Base-by-base conservation (phyloP, 2,329 filamentous ascomycete genomes). In the Achaetomium macrosporum region DNA sequence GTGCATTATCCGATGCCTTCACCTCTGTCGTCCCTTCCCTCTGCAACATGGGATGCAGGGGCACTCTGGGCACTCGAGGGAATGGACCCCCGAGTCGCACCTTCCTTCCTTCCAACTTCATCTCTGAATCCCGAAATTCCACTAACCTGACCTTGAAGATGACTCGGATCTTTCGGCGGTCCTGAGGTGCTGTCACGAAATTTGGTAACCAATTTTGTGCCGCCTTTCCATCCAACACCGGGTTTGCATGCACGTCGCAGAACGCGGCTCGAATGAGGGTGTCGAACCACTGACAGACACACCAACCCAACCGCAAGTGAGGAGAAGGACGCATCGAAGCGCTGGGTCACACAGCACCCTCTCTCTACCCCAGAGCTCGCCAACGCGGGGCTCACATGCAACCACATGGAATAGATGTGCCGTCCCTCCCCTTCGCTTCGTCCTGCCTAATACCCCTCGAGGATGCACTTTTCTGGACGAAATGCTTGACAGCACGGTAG, bases 1-100 rank as follows among this genome's bases (percentile, higher is more conserved):
- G 61, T 63, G 61, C 61, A 57, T 53, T 58, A 63, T 61, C 61
- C 61, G 61, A 63, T 50, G 51, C 45, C 37, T 25, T 25, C 25
- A 7, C 4, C 25, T 4, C 25, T 30, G n/a, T 41, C 19, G 43
- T 29, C 30, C 41, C 36, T 40, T 39, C 35, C n/a, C 47, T 50
- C 44, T 47, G 33, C 33, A 12, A 25, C 7, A 25, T 25, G 7
- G 4, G 4, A 7, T 25, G 25, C 7, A 25, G 25, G 25, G 25
- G 25, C 25, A 4, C 25, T 25, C 25, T 25, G 7, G 25, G 25
- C 4, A 4, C 4, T 25, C 25, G 4, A 25, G 4, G 25, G 25
- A 25, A 25, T 25, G 25, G 7, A 25, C 25, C 25, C 15, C 20
- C 37, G 42, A 30, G 25, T 17, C 20, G 12, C n/a, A 33, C 42